Conservation (phyloP, 495 filamentous ascomycete genomes). For the Daldinia grandis region DNA sequence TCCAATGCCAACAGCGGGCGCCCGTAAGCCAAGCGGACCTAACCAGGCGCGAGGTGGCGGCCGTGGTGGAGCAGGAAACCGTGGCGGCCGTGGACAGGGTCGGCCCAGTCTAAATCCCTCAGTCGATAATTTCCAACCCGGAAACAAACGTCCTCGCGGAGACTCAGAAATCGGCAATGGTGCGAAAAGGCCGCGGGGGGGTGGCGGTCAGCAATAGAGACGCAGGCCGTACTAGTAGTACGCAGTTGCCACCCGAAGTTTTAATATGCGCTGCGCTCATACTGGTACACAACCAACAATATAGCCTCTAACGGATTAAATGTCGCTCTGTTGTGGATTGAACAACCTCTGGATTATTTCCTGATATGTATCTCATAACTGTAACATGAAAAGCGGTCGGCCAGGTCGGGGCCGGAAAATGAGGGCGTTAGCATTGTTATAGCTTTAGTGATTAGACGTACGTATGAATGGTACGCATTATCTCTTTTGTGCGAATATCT, state of each 20-base stretch:
- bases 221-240: neutral
- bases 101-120: slow-evolving; percentile 57
- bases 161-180: slow-evolving; percentile 62
- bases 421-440: slow-evolving; percentile 31
- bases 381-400: slow-evolving; percentile 8
- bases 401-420: slow-evolving; percentile 22
- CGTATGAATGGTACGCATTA: slow-evolving; percentile 26
- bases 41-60: slow-evolving; percentile 40
- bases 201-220: slow-evolving; percentile 37
- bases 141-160: slow-evolving; percentile 71
- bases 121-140: slow-evolving; percentile 69
- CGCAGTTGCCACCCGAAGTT: neutral
- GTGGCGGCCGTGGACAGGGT: slow-evolving; percentile 48
- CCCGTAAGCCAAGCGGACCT: slow-evolving; percentile 41
- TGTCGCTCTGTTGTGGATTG: neutral
- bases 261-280: slow-evolving; percentile 5
- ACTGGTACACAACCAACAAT: neutral
- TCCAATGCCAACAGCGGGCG: slow-evolving; percentile 36
- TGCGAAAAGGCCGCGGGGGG: slow-evolving; percentile 49
- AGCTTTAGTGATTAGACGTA: slow-evolving; percentile 6
- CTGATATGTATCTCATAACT: slow-evolving; percentile 2
- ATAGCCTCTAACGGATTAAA: neutral
- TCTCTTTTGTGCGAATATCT: slow-evolving; percentile 31
- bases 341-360: neutral
- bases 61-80: slow-evolving; percentile 42